Base-by-base conservation (phyloP, 2,329 filamentous ascomycete species). In the Diaporthe batatas region DNA sequence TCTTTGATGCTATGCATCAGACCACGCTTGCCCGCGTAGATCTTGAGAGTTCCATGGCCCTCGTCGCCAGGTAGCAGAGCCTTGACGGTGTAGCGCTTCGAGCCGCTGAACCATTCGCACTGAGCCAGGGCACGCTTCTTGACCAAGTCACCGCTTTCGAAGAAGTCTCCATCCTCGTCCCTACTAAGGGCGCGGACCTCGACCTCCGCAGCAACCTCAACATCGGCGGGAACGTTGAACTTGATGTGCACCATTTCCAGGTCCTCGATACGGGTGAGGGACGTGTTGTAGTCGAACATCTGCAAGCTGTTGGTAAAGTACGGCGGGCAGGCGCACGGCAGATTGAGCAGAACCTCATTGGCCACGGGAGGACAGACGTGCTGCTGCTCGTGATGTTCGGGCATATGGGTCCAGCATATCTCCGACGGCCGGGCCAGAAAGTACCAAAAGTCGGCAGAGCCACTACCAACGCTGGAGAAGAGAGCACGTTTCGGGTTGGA, bases 1-100 rank as follows among this genome's bases (percentile, higher is more conserved):
- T 98, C 94, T 81, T 96, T 96, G 85, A 96, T 96, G 75, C 94
- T 97, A 83, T 98, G 96, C 95, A 98, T 98, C 70, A 99, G 87
- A 0, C 97, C 97, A 75, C 95, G 91, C 82, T 95, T 96, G 74
- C 97, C 96, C 16, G 95, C 96, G 81, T 98, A 99, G 47, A 99
- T 86, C 81, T 97, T 98, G 72, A 99, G 85, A 16, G 93, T 90
- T 54, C 94, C 96, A 54, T 94, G 92, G 16, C 95, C 95, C 83
- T 98, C 96, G 77, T 98, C 96, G 34, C 94, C 93, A 1, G 97
- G 96, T 0, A 99, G 86, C 21, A 98, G 85, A 1, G 94, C 96
- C 82, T 99, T 99, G 79, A 99, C 87, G 0, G 95, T 97, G 81
- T 97, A 98, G 39, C 94, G 91, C 82, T 99, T 99, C 76, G 92